phyloP scores from a whole-genome alignment of 208 protist species.

The Crithidia thermophila region DNA sequence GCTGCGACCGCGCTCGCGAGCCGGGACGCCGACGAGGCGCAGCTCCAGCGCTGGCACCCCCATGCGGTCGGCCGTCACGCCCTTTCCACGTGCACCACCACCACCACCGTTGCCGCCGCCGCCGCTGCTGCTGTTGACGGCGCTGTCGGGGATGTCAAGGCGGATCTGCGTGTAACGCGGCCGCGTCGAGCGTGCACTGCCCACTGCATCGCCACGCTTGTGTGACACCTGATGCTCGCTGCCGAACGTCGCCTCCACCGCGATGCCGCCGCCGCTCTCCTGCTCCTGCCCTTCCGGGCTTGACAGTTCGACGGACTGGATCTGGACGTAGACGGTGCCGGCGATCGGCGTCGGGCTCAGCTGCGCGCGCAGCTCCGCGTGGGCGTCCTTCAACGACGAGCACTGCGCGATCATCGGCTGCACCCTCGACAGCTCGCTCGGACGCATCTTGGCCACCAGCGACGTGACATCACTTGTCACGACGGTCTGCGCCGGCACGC shows the following conservation, averaged over 20 bases:
- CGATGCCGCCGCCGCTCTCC: constrained; percentile 47
- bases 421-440: constrained; percentile 54
- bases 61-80: background rate
- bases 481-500: constrained; percentile 28
- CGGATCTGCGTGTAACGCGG: constrained; percentile 38
- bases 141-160: constrained; percentile 36
- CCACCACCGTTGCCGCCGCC: background rate
- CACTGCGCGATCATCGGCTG: constrained; percentile 74
- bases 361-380: constrained; percentile 65
- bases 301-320: constrained; percentile 60
- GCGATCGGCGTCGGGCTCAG: constrained; percentile 44
- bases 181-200: background rate
- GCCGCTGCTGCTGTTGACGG: background rate
- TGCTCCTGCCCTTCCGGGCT: constrained; percentile 32
- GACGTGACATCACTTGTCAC: constrained; percentile 75
- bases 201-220: constrained; percentile 27
- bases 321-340: constrained; percentile 74
- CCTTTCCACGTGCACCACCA: no score
- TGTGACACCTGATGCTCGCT: constrained; percentile 43
- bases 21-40: constrained; percentile 29
- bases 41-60: constrained; percentile 40
- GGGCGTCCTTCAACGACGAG: constrained; percentile 57
- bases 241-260: constrained; percentile 44
- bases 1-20: background rate
- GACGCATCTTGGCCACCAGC: constrained; percentile 68